These are phyloP conservation scores for Pythium chondricola DNA, from an alignment of 352 stramenopile species.

Conservation along the genomic window DNA sequence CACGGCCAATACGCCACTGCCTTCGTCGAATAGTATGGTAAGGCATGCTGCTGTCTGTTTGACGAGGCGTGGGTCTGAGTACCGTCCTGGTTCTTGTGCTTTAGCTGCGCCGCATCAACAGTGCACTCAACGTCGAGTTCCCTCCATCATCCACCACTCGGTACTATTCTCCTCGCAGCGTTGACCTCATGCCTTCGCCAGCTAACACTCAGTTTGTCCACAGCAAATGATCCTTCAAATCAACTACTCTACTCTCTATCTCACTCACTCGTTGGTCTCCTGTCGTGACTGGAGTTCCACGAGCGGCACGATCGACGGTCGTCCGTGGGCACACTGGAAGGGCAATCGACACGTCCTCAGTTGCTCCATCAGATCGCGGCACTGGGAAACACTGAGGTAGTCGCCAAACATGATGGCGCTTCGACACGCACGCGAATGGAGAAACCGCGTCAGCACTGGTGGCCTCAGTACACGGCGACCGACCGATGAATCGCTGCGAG, in stretches of 20 bases:
- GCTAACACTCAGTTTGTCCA: too few species aligned
- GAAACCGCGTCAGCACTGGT: slow-evolving; percentile 70
- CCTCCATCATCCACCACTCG: slow-evolving; percentile 7
- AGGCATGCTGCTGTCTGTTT: too few species aligned
- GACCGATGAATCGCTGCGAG: slow-evolving; percentile 16
- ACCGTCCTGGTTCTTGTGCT: too few species aligned
- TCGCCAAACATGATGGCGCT: slow-evolving; percentile 94
- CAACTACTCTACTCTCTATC: too few species aligned
- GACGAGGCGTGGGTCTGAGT: too few species aligned
- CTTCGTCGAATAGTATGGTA: slow-evolving; percentile 62
- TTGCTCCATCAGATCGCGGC: slow-evolving; percentile 56
- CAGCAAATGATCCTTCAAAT: too few species aligned
- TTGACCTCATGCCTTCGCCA: too few species aligned
- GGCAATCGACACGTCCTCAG: slow-evolving; percentile 73
- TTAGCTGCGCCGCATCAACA: slow-evolving; percentile 63
- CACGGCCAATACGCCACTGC: slow-evolving; percentile 15
- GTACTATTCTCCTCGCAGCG: too few species aligned
- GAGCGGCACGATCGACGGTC: slow-evolving; percentile 86
- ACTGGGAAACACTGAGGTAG: slow-evolving; percentile 58
- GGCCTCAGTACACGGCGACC: slow-evolving; percentile 31
- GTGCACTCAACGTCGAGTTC: slow-evolving; percentile 33
- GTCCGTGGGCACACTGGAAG: slow-evolving; percentile 90
- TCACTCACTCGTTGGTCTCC: too few species aligned
- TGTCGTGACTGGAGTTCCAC: too few species aligned
- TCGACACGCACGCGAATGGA: slow-evolving; percentile 86